These are phyloP conservation scores for Tephrocybe sp. DNA, from an alignment of 768 basidiomycete genomes.

Conservation along the genomic window DNA sequence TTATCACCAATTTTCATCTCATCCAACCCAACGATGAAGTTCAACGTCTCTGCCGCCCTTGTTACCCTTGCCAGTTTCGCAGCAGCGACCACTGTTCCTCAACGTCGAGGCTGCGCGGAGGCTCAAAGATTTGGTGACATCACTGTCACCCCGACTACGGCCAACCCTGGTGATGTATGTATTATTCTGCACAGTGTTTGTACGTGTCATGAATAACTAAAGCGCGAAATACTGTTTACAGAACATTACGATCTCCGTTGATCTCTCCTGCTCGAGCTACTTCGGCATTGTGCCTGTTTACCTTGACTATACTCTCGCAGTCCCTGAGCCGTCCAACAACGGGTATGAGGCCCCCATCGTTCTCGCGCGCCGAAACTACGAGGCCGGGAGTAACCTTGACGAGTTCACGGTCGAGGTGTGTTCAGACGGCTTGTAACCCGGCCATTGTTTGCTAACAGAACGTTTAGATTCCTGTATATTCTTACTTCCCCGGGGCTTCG, in stretches of 20 bases:
- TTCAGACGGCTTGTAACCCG: no score
- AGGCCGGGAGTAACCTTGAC: neutral
- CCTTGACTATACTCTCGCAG: constrained; percentile 12
- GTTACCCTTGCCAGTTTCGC: constrained; percentile 10
- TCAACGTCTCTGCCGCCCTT: constrained; percentile 7
- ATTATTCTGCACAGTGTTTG: no score
- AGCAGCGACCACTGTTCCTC: neutral
- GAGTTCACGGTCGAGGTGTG: constrained; percentile 10
- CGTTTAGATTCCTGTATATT: constrained; percentile 1
- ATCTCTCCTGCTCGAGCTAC: constrained; percentile 4
- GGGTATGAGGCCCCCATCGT: constrained; percentile 14
- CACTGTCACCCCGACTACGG: constrained; percentile 4
- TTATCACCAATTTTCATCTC: no score
- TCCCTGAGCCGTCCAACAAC: constrained; percentile 6
- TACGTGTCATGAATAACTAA: no score
- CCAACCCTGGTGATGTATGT: constrained; percentile 15
- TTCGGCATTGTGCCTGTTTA: constrained; percentile 10
- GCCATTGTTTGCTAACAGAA: neutral
- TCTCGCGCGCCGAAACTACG: constrained; percentile 9
- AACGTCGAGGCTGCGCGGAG: constrained; percentile 6
- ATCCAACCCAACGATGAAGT: constrained; percentile 11
- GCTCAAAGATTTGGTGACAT: constrained; percentile 11
- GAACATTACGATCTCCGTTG: constrained; percentile 4
- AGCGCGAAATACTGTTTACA: neutral
- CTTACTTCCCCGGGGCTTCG: constrained; percentile 4